phyloP scores from a whole-genome alignment of 1,284 basidiomycete species.

The Ganoderma meredithae region DNA sequence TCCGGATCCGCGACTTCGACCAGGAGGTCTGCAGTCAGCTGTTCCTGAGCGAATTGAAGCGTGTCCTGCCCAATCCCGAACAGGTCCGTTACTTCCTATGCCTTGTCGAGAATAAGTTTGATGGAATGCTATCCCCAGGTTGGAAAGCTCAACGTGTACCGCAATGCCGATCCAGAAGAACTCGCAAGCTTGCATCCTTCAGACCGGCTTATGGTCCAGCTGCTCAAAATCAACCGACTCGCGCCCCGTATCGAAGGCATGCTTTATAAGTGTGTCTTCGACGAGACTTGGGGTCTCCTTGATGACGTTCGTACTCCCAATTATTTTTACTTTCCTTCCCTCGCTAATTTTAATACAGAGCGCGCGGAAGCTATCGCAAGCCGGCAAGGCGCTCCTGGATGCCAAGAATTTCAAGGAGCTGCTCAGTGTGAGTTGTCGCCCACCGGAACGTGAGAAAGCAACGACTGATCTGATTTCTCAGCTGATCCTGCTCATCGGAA shows the following conservation, averaged over 20 bases:
- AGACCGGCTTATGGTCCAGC: conserved; percentile 95
- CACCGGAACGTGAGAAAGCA: background rate
- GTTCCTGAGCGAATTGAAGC: conserved; percentile 88
- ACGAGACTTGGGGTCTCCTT: conserved; percentile 80
- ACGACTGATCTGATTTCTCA: conserved; percentile 39
- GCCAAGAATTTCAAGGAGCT: conserved; percentile 90
- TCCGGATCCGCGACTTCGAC: conserved; percentile 87
- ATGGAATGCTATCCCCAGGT: conserved; percentile 55
- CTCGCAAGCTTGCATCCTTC: conserved; percentile 90
- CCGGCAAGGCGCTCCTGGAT: conserved; percentile 77
- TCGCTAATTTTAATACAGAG: conserved; percentile 54
- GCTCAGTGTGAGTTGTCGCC: conserved; percentile 64
- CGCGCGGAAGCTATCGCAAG: conserved; percentile 81
- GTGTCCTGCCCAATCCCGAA: conserved; percentile 88
- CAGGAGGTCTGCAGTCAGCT: conserved; percentile 85
- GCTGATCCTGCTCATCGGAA: conserved; percentile 95
- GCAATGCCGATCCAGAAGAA: conserved; percentile 88
- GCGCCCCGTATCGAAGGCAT: conserved; percentile 92
- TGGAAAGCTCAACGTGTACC: conserved; percentile 91
- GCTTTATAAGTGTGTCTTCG: conserved; percentile 89
- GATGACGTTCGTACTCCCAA: conserved; percentile 60
- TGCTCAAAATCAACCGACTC: conserved; percentile 96
- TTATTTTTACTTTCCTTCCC: conserved; percentile 25
- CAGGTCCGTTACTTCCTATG: conserved; percentile 59
- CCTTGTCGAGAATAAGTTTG: conserved; percentile 20